Base-by-base conservation (phyloP, 2,329 filamentous ascomycete species). In the Pestalotiopsis fici region DNA sequence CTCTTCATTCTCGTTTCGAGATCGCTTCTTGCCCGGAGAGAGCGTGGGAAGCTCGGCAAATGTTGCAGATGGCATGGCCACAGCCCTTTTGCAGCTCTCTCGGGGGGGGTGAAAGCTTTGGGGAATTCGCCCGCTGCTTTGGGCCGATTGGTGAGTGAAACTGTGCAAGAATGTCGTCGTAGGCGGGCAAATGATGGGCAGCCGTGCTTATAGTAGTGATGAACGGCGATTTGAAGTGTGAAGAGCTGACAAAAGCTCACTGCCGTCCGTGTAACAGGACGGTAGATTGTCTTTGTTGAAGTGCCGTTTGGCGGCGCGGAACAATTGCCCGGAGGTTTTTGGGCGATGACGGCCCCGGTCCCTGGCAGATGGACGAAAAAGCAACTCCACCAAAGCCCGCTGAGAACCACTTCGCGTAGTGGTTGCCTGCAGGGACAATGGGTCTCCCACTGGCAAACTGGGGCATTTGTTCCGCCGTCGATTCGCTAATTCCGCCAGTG, bases 41-140 rank as follows among this genome's bases (percentile, higher is more conserved):
- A 75, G 69, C 55, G 73, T 72, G 18, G 75, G 74, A 55, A 70
- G 68, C 67, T 78, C 75, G 55, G 70, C 65, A 35, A 78, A 75
- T 59, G 79, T 76, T 67, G 75, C 76, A 47, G 80, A 80, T 65
- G 80, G 80, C 80, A 82, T 82, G 27, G 54, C 27, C 28, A 31
- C 27, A 60, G 57, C 57, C 31, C 57, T 60, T 35, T 31, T 60
- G 25, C 57, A 37, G 57, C 27, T 37, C 31, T 27, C 31, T 37
- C 25, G 27, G 25, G 56, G 27, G n/a, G 23, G 55, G 31, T 31
- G n/a, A 15, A 31, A 18, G 27, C 28, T 12, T 31, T 12, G 25
- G 28, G 28, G 15, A n/a, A 37, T 60, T 15, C 12, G 27, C 15
- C 55, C 27, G 27, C 23, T 25, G 13, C 21, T 23, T 50, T 60